These are phyloP conservation scores for Scheffersomyces stipitis DNA, from an alignment of 805 yeast genomes.

Conservation along the genomic window DNA sequence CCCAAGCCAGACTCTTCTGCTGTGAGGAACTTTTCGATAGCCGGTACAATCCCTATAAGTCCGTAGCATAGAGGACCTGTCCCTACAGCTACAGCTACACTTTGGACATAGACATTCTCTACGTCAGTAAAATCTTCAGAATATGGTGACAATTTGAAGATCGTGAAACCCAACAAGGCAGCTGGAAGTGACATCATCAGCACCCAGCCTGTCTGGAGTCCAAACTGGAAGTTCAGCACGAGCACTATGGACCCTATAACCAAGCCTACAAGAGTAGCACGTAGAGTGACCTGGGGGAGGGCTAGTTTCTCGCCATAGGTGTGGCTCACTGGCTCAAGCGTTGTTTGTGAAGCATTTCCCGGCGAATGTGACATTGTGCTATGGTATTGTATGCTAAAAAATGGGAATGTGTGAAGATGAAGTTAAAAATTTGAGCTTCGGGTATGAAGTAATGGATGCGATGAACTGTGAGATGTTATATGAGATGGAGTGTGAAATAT, in stretches of 20 bases:
- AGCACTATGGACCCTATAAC: constrained; percentile 84
- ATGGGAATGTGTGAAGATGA: no score
- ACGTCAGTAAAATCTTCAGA: constrained; percentile 60
- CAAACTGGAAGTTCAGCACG: constrained; percentile 91
- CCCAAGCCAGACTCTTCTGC: constrained; percentile 72
- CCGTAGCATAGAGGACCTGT: constrained; percentile 97
- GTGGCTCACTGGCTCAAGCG: no score
- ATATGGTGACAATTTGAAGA: constrained; percentile 65
- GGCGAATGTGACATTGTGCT: no score
- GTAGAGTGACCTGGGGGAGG: constrained; percentile 64
- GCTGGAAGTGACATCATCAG: constrained; percentile 98
- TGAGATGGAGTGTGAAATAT: no score
- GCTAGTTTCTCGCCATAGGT: constrained; percentile 43
- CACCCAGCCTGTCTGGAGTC: constrained; percentile 98
- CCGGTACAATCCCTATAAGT: constrained; percentile 92
- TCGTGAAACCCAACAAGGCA: constrained; percentile 81
- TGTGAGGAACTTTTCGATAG: constrained; percentile 84
- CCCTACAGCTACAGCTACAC: constrained; percentile 94
- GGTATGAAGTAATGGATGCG: no score
- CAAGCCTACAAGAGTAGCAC: constrained; percentile 77
- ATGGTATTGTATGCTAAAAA: no score
- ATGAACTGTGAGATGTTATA: no score
- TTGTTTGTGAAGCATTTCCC: no score
- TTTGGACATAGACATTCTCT: constrained; percentile 91
- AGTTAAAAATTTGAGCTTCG: no score